phyloP scores from a whole-genome alignment of 2,329 filamentous ascomycete species.

The Talaromyces sp. region DNA sequence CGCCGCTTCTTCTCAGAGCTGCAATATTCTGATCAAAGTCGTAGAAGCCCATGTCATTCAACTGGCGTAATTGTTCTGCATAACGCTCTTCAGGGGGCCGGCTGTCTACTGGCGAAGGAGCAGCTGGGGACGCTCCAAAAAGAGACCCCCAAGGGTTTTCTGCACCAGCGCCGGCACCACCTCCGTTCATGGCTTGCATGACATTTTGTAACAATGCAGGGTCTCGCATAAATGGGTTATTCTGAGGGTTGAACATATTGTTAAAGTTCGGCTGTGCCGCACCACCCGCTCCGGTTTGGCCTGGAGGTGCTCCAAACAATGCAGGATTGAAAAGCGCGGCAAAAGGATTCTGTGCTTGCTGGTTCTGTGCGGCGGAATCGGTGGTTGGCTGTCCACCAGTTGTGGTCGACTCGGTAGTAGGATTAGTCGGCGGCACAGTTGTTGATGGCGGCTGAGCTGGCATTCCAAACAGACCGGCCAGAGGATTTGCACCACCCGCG shows the following conservation, averaged over 20 bases:
- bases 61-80: conserved; percentile 79
- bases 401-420: conserved; percentile 26
- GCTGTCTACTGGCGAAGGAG: conserved; percentile 61
- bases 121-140: conserved; percentile 52
- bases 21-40: conserved; percentile 93
- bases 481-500: conserved; percentile 52
- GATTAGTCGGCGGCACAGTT: conserved; percentile 22
- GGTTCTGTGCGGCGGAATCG: conserved; percentile 33
- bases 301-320: conserved; percentile 31
- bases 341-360: conserved; percentile 59
- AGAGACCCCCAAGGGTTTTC: conserved; percentile 46
- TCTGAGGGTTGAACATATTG: conserved; percentile 43
- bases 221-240: conserved; percentile 57
- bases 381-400: conserved; percentile 25
- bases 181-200: conserved; percentile 49
- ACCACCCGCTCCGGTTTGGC: conserved; percentile 25
- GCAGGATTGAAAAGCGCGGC: conserved; percentile 58
- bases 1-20: conserved; percentile 80
- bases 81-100: conserved; percentile 92
- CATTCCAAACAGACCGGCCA: conserved; percentile 56
- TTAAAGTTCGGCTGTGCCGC: conserved; percentile 35
- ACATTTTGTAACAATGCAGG: conserved; percentile 57
- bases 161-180: conserved; percentile 23
- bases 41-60: conserved; percentile 99
- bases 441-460: conserved; percentile 30